These are phyloP conservation scores for Aurantiochytrium sp. DNA, from an alignment of 108 stramenopile species.

Conservation along the genomic window DNA sequence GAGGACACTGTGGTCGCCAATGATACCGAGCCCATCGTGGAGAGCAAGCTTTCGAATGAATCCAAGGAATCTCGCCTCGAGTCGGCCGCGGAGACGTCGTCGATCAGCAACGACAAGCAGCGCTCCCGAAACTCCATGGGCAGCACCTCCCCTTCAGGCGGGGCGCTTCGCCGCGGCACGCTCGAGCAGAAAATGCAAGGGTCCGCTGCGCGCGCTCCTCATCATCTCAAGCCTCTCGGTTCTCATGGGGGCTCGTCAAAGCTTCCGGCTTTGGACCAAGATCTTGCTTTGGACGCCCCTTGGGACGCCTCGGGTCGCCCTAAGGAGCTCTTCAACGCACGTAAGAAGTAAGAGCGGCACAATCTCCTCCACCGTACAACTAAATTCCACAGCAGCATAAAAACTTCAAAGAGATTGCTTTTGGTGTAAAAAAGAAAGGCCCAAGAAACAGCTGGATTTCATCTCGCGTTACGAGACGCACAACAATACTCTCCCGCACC, in stretches of 20 bases:
- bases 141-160: not conserved
- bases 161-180: not conserved
- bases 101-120: no score
- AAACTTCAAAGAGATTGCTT: no score
- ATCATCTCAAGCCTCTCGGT: not conserved
- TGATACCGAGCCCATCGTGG: not conserved
- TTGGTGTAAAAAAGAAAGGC: no score
- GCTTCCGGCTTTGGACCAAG: not conserved
- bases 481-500: no score
- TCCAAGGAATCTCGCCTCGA: not conserved
- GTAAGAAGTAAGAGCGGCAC: not conserved
- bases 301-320: constrained; percentile 1
- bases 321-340: not conserved
- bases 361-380: no score
- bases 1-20: no score
- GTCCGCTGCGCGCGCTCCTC: not conserved
- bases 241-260: not conserved
- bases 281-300: not conserved
- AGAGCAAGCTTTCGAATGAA: not conserved
- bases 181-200: not conserved
- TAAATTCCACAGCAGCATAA: no score
- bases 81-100: no score
- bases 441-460: no score
- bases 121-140: no score
- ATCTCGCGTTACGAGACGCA: no score